phyloP scores from a whole-genome alignment of 2,329 filamentous ascomycete genomes.

The Claviceps capensis region DNA sequence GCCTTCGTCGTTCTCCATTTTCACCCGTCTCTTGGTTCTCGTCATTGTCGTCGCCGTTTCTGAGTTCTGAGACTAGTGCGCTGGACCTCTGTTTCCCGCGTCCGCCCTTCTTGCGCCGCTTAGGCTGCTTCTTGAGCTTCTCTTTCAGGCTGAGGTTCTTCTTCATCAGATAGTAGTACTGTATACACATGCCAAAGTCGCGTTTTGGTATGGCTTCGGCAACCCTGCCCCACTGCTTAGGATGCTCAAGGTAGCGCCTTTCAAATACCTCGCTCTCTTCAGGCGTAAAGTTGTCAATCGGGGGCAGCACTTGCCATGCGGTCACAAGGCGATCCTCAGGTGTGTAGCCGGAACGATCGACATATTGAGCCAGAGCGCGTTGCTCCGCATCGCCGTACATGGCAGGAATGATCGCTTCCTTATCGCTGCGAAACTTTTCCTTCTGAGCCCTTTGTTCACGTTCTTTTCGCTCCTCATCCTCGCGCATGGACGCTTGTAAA shows the following conservation, averaged over 20 bases:
- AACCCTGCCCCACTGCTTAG: conserved; percentile 73
- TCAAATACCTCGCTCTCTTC: conserved; percentile 61
- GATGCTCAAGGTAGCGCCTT: conserved; percentile 58
- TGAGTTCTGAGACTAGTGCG: conserved; percentile 52
- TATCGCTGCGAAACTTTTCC: conserved; percentile 59
- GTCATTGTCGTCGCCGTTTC: conserved; percentile 42
- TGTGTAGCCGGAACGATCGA: conserved; percentile 52
- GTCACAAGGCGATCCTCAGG: conserved; percentile 53
- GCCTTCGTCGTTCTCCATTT: conserved; percentile 45
- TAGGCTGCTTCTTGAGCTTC: conserved; percentile 53
- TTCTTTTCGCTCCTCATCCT: conserved; percentile 57
- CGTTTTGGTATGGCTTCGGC: conserved; percentile 53
- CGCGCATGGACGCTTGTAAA: conserved; percentile 55
- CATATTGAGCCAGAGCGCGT: conserved; percentile 42
- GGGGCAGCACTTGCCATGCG: conserved; percentile 58
- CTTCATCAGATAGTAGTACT: conserved; percentile 75
- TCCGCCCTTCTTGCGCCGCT: conserved; percentile 41
- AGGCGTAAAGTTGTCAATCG: conserved; percentile 59
- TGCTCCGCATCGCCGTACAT: conserved; percentile 53
- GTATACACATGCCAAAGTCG: conserved; percentile 67
- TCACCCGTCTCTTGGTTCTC: conserved; percentile 43
- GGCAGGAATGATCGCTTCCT: conserved; percentile 60
- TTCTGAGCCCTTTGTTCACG: conserved; percentile 50
- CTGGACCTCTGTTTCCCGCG: conserved; percentile 46
- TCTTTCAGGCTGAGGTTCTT: conserved; percentile 64